Evolutionary conservation across 257 asterid species (phyloP).

Genomic region (Thymus quinquecostatus): DNA sequence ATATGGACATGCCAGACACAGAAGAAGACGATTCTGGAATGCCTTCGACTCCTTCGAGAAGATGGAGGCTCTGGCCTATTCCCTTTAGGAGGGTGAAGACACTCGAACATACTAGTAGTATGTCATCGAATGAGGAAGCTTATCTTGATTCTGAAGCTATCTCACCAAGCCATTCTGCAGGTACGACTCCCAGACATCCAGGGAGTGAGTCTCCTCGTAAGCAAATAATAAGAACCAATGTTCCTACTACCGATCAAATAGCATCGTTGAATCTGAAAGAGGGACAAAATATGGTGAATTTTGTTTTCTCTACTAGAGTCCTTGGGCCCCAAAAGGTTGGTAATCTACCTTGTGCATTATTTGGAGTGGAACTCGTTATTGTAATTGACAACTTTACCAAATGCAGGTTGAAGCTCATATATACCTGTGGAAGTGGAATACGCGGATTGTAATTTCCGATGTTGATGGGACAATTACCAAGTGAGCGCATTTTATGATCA

Average conservation of each 20-base stretch:
- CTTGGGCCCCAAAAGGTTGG: slow-evolving; percentile 88
- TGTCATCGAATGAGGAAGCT: slow-evolving; percentile 59
- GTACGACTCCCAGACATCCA: slow-evolving; percentile 40
- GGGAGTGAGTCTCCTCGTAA: slow-evolving; percentile 70
- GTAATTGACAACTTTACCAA: slow-evolving; percentile 17
- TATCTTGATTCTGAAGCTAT: slow-evolving; percentile 65
- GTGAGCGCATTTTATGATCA: slow-evolving; percentile 47
- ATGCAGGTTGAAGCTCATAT: slow-evolving; percentile 97
- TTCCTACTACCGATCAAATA: slow-evolving; percentile 88
- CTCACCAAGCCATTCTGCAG: slow-evolving; percentile 45
- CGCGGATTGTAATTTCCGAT: slow-evolving; percentile 91
- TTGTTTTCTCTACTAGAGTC: slow-evolving; percentile 81
- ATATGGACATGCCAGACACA: slow-evolving; percentile 44
- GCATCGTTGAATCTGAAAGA: slow-evolving; percentile 87
- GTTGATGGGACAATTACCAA: slow-evolving; percentile 99
- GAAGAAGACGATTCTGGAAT: slow-evolving; percentile 50
- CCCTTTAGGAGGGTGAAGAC: slow-evolving; percentile 88
- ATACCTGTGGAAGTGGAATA: slow-evolving; percentile 99
- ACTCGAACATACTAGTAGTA: slow-evolving; percentile 63
- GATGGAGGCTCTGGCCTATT: slow-evolving; percentile 98
- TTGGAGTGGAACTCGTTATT: slow-evolving; percentile 15
- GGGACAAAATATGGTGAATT: slow-evolving; percentile 96
- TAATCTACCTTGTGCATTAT: slow-evolving; percentile 26
- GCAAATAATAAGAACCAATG: slow-evolving; percentile 84
- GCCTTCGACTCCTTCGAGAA: slow-evolving; percentile 59